Conservation (phyloP, 495 filamentous ascomycete genomes). For the Jackrogersella minutella region DNA sequence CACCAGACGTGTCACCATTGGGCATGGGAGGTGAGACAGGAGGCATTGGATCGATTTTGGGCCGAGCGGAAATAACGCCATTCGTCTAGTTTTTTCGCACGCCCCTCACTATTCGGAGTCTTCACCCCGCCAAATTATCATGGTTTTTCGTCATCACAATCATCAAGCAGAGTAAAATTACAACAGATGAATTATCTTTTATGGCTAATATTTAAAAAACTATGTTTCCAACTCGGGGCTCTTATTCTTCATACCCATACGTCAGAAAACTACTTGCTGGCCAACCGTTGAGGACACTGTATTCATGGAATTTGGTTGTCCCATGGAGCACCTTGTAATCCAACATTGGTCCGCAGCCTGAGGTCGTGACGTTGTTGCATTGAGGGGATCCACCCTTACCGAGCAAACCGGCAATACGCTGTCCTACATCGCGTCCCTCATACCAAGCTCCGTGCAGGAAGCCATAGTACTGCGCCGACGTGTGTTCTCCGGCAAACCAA, state of each 20-base stretch:
- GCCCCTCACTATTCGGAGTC: neutral
- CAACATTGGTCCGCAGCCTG: constrained; percentile 36
- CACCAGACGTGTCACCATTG: constrained; percentile 62
- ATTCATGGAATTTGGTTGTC: constrained; percentile 38
- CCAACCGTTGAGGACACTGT: constrained; percentile 46
- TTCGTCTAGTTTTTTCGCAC: no score
- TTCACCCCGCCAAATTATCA: no score
- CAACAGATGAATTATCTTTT: neutral
- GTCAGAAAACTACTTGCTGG: constrained; percentile 43
- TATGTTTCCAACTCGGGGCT: neutral
- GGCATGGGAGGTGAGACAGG: constrained; percentile 57
- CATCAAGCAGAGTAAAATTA: neutral
- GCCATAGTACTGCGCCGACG: constrained; percentile 73
- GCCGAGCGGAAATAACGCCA: constrained; percentile 34
- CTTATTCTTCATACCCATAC: constrained; percentile 39
- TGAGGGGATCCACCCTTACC: constrained; percentile 23
- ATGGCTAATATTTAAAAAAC: neutral
- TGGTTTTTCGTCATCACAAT: neutral
- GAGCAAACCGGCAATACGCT: constrained; percentile 59
- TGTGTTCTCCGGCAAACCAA: constrained; percentile 78
- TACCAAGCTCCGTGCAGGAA: constrained; percentile 71
- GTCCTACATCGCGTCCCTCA: constrained; percentile 65
- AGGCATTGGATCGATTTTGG: constrained; percentile 56
- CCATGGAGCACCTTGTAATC: constrained; percentile 42
- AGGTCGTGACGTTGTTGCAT: constrained; percentile 42